These are phyloP conservation scores for Beauveria sp. DNA, from an alignment of 2,329 filamentous ascomycete species.

Conservation along the genomic window DNA sequence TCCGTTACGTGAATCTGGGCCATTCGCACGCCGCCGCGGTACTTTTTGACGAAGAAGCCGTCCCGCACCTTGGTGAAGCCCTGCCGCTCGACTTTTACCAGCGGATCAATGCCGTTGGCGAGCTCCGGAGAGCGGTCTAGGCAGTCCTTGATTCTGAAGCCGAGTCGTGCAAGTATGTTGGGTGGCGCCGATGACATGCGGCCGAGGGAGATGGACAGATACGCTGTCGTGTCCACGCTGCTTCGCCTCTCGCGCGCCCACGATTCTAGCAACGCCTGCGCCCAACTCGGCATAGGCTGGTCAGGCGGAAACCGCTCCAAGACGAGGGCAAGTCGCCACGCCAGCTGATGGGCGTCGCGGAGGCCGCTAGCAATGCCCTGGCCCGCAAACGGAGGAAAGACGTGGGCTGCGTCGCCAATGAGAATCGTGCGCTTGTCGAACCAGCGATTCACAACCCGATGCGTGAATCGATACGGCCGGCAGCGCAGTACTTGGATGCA, in stretches of 20 bases:
- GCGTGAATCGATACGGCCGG: conserved; percentile 33
- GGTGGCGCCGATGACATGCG: background rate
- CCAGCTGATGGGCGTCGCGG: conserved; percentile 26
- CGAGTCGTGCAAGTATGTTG: background rate
- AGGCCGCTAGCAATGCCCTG: conserved; percentile 30
- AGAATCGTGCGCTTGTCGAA: conserved; percentile 32
- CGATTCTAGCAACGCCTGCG: conserved; percentile 4
- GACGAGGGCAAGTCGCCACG: conserved; percentile 23
- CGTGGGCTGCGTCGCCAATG: conserved; percentile 43
- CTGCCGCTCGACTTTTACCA: conserved; percentile 5
- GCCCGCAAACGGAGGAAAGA: conserved; percentile 40
- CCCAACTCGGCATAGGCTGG: background rate
- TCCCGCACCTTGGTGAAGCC: conserved; percentile 10
- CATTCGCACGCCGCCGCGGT: conserved; percentile 9
- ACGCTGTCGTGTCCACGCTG: conserved; percentile 15
- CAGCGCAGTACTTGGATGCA: conserved; percentile 39
- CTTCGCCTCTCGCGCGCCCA: conserved; percentile 17
- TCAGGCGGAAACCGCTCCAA: background rate
- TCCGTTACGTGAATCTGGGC: conserved; percentile 9
- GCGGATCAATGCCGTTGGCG: background rate
- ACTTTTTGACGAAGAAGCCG: conserved; percentile 6
- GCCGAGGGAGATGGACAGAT: background rate
- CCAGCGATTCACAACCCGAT: conserved; percentile 40
- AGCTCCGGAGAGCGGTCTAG: background rate
- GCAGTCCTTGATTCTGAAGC: conserved; percentile 4